A percentile compares a stretch with the other conserved stretches of the same genome.
Evolutionary conservation across 768 basidiomycete genomes (phyloP).

Genomic region (Coprinellus micaceus): DNA sequence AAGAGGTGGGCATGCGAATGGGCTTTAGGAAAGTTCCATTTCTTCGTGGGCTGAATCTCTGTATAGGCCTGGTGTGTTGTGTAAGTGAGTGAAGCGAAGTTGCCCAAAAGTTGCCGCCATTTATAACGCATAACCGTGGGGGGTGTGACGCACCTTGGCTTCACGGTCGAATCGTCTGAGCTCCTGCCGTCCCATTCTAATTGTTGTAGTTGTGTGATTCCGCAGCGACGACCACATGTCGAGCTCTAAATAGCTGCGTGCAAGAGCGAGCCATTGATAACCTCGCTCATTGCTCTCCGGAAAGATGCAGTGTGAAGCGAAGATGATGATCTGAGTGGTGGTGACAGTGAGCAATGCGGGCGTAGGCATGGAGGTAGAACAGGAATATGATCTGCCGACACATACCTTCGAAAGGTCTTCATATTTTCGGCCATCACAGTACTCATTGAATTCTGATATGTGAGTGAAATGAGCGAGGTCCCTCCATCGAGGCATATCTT

Average conservation of each 20-base stretch:
- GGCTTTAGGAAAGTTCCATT: background rate
- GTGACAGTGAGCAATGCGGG: no score
- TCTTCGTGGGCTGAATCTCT: background rate
- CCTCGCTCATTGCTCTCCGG: background rate
- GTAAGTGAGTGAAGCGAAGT: background rate
- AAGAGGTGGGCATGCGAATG: background rate
- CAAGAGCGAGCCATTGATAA: background rate
- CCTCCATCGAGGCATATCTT: constrained; percentile 12
- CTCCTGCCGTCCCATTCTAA: background rate
- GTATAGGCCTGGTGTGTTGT: background rate
- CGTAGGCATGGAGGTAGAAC: background rate
- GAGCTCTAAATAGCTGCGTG: background rate
- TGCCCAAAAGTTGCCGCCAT: no score
- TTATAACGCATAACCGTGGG: no score
- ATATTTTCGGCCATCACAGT: constrained; percentile 12
- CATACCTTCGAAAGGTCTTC: constrained; percentile 9
- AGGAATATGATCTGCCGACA: background rate
- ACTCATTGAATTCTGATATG: constrained; percentile 5
- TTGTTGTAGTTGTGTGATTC: background rate
- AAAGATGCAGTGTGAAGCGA: background rate
- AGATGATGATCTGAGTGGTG: constrained; percentile 5
- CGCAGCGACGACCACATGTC: background rate
- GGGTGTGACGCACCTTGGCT: background rate
- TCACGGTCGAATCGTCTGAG: background rate
- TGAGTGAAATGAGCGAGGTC: constrained; percentile 8